These are phyloP conservation scores for Starmerella sp. DNA, from an alignment of 805 yeast genomes.

Conservation along the genomic window DNA sequence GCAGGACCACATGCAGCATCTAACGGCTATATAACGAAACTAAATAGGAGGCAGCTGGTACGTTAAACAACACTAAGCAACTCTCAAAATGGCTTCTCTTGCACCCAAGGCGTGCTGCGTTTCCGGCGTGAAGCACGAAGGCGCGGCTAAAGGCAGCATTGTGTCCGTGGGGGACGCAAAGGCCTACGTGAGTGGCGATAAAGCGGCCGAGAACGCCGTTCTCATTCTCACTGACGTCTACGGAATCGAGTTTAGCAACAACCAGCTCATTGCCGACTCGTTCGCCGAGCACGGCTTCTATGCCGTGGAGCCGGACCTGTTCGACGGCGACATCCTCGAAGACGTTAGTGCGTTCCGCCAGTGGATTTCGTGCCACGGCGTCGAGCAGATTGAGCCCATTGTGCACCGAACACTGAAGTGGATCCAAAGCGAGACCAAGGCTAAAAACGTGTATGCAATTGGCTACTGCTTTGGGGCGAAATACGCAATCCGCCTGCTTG, in stretches of 20 bases:
- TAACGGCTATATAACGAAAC: background rate
- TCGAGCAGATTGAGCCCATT: slow-evolving; percentile 38
- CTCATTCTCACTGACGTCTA: slow-evolving; percentile 54
- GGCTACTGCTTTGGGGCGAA: slow-evolving; percentile 87
- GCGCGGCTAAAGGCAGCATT: slow-evolving; percentile 24
- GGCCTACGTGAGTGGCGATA: slow-evolving; percentile 43
- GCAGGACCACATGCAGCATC: too few relatives aligned
- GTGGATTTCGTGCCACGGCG: slow-evolving; percentile 50
- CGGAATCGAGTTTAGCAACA: slow-evolving; percentile 52
- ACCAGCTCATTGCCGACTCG: slow-evolving; percentile 37
- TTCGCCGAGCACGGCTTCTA: slow-evolving; percentile 53
- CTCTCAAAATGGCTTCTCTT: background rate
- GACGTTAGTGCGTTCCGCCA: slow-evolving; percentile 18
- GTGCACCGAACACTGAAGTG: slow-evolving; percentile 38
- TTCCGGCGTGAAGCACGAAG: slow-evolving; percentile 25
- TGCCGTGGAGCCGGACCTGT: slow-evolving; percentile 67
- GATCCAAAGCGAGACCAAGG: slow-evolving; percentile 37
- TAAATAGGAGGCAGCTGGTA: background rate
- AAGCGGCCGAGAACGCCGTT: slow-evolving; percentile 39
- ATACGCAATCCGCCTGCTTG: slow-evolving; percentile 43
- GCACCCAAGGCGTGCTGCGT: slow-evolving; percentile 29
- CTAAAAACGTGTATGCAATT: slow-evolving; percentile 37
- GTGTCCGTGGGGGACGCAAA: slow-evolving; percentile 23
- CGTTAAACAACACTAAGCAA: too few relatives aligned
- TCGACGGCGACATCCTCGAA: slow-evolving; percentile 38